phyloP scores from a whole-genome alignment of 1,284 basidiomycete genomes.

The Coniferiporia weirii region DNA sequence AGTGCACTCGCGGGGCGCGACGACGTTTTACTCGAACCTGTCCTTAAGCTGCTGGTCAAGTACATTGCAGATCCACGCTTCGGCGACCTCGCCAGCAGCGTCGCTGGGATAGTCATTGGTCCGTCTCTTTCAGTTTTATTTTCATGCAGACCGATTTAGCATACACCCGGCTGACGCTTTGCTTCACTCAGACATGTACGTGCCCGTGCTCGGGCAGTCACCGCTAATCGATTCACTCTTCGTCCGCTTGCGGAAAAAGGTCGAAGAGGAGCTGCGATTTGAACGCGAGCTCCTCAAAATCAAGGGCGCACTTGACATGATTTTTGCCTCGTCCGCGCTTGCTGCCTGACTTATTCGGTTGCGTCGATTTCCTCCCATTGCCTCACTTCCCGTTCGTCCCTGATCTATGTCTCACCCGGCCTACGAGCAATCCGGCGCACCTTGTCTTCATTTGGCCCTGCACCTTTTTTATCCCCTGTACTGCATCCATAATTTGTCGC shows the following conservation, averaged over 20 bases:
- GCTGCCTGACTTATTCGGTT: constrained; percentile 1
- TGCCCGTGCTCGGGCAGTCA: constrained; percentile 86
- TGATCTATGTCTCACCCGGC: neutral
- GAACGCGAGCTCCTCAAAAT: constrained; percentile 84
- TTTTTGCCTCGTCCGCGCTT: constrained; percentile 63
- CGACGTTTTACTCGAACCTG: constrained; percentile 90
- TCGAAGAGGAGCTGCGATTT: constrained; percentile 84
- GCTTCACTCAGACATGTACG: constrained; percentile 77
- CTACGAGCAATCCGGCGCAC: neutral
- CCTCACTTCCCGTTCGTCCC: neutral
- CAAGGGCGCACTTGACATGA: constrained; percentile 90
- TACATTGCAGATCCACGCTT: constrained; percentile 90
- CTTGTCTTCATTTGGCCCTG: neutral
- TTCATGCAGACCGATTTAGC: neutral
- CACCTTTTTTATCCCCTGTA: neutral
- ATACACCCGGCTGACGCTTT: neutral
- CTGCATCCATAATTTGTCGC: neutral
- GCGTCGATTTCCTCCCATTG: neutral
- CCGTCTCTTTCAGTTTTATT: constrained; percentile 28
- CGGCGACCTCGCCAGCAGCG: constrained; percentile 82
- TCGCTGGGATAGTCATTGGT: constrained; percentile 84
- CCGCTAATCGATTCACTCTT: constrained; percentile 89
- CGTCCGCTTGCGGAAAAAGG: constrained; percentile 76
- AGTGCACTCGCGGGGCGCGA: constrained; percentile 88
- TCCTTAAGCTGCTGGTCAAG: constrained; percentile 80